Evolutionary conservation across 805 yeast species (phyloP), one percentile per base, ranked within the genome.

Genomic region (Vanderwaltozyma polyspora): DNA sequence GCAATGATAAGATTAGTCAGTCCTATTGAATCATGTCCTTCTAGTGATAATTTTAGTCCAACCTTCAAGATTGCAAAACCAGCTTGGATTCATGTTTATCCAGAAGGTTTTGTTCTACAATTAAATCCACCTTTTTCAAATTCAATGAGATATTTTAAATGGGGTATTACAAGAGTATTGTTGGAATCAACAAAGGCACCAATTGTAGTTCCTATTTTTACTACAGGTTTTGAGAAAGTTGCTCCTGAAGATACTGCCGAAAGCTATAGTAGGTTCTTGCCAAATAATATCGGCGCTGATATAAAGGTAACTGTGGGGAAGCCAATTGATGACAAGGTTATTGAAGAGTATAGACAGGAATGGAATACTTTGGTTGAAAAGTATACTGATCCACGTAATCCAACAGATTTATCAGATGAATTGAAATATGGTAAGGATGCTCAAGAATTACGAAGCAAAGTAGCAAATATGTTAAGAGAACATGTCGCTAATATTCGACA

Each of bases 31-130:
- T n/a, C n/a, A n/a, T n/a, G n/a, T n/a, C n/a, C n/a, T n/a, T n/a
- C n/a, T n/a, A n/a, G n/a, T n/a, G 91, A 82, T 52, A 83, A 79
- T 45, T 69, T 69, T 41, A 33, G 66, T 1, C 62, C 72, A 2
- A 89, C 22, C 5, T 35, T 35, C 23, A 60, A 72, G 19, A 62
- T 87, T 36, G 57, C 67, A 12, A 73, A 70, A 38, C 79, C 91
- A 1, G 74, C 84, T 0, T 89, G 97, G 97, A 73, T 91, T 38
- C 97, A 89, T 54, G 74, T 86, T 4, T 89, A 84, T 57, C 98
- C 98, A 0, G 98, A 89, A 56, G 95, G 94, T 0, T 84, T 79
- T 54, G 97, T 89, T 4, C 70, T 89, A 34, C 98, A 91, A 55
- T 55, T 83, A 32, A 69, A 76, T 40, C 76, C 79, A 24, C 95